phyloP scores from a whole-genome alignment of 352 stramenopile species.

The Phytophthora pluvialis region DNA sequence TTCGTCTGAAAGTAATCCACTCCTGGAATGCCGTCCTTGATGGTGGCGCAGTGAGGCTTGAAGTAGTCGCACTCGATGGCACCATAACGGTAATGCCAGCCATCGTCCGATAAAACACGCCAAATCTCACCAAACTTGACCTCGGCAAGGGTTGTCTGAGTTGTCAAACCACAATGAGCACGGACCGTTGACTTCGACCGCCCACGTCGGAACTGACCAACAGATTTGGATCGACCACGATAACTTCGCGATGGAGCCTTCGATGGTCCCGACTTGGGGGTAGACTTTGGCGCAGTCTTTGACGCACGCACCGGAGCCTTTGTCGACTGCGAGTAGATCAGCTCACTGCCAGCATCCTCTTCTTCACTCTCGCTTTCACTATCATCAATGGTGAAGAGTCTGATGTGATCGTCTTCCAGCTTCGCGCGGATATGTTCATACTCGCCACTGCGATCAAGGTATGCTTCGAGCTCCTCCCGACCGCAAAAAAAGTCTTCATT shows the following conservation, averaged over 20 bases:
- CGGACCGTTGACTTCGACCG: constrained; percentile 34
- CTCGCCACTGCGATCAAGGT: constrained; percentile 43
- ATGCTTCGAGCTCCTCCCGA: constrained; percentile 47
- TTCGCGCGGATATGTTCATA: constrained; percentile 51
- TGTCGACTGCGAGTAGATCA: background rate
- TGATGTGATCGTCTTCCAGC: constrained; percentile 50
- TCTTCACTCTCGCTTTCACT: constrained; percentile 29
- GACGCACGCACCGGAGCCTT: background rate
- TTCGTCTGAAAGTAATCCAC: constrained; percentile 65
- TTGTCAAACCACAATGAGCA: constrained; percentile 15
- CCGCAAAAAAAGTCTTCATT: constrained; percentile 65
- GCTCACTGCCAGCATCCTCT: constrained; percentile 20
- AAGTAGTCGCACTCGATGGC: constrained; percentile 77
- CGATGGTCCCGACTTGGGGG: constrained; percentile 1
- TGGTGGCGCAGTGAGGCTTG: constrained; percentile 52
- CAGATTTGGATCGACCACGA: constrained; percentile 15
- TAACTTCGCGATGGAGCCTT: constrained; percentile 3
- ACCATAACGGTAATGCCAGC: constrained; percentile 55
- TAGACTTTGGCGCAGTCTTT: background rate
- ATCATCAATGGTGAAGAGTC: constrained; percentile 13
- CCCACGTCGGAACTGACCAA: constrained; percentile 15
- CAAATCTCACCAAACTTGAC: constrained; percentile 77
- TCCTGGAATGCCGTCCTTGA: constrained; percentile 38
- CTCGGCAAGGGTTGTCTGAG: constrained; percentile 34
- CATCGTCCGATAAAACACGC: constrained; percentile 48